Base-by-base conservation (phyloP, 2,329 filamentous ascomycete genomes). In the Exophiala xenobiotica region DNA sequence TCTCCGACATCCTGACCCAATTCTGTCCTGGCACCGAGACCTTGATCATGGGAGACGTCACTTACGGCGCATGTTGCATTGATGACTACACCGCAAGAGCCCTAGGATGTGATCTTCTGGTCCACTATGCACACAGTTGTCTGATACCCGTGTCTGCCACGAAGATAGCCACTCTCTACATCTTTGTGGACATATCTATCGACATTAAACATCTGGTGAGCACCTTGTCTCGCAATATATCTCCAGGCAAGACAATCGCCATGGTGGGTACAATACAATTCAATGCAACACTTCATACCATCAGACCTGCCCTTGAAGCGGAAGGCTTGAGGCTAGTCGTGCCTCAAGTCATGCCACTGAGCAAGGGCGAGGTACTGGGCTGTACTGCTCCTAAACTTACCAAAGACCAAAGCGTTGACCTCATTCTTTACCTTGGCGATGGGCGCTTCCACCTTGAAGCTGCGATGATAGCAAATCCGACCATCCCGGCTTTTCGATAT, bases 11-110 rank as follows among this genome's bases (percentile, higher is more conserved):
- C 63, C 77, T 99, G 41, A 89, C 88, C 0, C 87, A 91, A 66
- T 99, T 99, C 74, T 99, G 93, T 65, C 87, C 90, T 0, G 90
- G 88, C 1, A 86, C 87, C 33, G 89, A 95, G 68, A 97, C 92
- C 1, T 78, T 97, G 47, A 99, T 99, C 69, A 99, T 99, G 93
- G 93, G 93, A 55, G 93, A 99, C 68, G 93, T 99, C 37, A 99
- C 93, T 1, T 99, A 99, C 68, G 93, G 93, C 57, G 93, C 93
- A 18, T 99, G 93, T 75, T 99, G 93, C 67, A 96, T 99, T 63
- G 93, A 99, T 68, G 93, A 99, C 72, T 99, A 95, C 72, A 99
- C 93, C 0, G 95, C 93, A 1, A 79, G 92, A 38, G 93, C 95
- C 0, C 79, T 99, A 18, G 93, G 90, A 1, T 99, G 93, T 68